These are phyloP conservation scores for Dioscorea alata DNA, from an alignment of 106 monocot genomes.

Conservation along the genomic window DNA sequence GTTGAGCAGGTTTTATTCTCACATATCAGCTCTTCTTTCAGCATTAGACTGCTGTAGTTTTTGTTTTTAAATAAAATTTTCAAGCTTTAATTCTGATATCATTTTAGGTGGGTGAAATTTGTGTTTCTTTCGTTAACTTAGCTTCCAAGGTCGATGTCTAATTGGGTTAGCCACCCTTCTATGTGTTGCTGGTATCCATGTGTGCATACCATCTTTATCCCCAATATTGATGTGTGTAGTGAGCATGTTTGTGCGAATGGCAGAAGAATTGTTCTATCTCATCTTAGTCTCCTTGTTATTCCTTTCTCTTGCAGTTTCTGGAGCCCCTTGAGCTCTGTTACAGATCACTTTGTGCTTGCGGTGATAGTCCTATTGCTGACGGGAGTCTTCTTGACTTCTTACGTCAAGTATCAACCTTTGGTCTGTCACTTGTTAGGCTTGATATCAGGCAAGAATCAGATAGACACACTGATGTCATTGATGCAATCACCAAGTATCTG, in stretches of 20 bases:
- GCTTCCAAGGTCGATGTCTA: no score
- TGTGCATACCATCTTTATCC: no score
- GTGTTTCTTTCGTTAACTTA: no score
- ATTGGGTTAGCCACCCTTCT: no score
- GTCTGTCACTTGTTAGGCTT: slow-evolving; percentile 90
- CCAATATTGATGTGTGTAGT: no score
- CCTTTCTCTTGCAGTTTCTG: slow-evolving; percentile 37
- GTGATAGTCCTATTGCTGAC: slow-evolving; percentile 70
- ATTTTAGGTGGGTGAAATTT: no score
- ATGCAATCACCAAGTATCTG: slow-evolving; percentile 82
- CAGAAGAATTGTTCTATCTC: no score
- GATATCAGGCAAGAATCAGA: slow-evolving; percentile 99
- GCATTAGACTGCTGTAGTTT: not conserved
- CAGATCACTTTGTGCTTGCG: slow-evolving; percentile 46
- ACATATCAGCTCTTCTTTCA: not conserved
- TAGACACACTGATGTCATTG: slow-evolving; percentile 87
- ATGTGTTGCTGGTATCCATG: no score
- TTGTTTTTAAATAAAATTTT: no score
- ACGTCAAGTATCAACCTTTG: slow-evolving; percentile 94
- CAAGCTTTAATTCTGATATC: no score
- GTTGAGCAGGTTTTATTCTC: slow-evolving; percentile 27
- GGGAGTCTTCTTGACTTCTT: slow-evolving; percentile 59
- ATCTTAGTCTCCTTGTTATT: no score
- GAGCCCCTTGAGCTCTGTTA: slow-evolving; percentile 89
- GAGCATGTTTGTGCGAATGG: no score